Base-by-base conservation (phyloP, 2,329 filamentous ascomycete species). In the Pleoardoris graminearum region DNA sequence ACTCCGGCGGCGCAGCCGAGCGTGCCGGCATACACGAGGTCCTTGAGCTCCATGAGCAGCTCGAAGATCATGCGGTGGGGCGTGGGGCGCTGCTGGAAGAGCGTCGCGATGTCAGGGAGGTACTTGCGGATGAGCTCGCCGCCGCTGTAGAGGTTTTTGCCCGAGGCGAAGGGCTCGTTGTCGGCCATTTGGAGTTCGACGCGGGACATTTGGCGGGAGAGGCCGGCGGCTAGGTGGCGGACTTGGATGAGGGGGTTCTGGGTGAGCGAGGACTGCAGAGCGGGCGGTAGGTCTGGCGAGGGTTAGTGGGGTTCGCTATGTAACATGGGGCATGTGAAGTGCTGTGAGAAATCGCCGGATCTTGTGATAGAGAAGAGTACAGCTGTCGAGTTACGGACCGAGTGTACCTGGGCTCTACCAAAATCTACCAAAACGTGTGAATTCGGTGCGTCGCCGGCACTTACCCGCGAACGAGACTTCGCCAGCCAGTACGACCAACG, bases 11-110 rank as follows among this genome's bases (percentile, higher is more conserved):
- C 59, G 32, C 65, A 69, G 10, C 59, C 60, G 16, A 55, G 47
- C 62, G 68, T 68, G 7, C 61, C 67, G 39, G 59, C 39, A 30
- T 64, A 69, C 1, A 69, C 53, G 3, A 71, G 46, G 17, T 72
- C 69, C 41, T 72, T 72, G 10, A 70, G 45, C 33, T 72, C 69
- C 63, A 72, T 66, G 10, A 71, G 53, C 3, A 72, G 43, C 38
- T 72, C 69, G 35, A 71, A 70, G 23, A 69, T 69, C 65, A 72
- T 71, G 14, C 68, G 59, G 19, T 69, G 66, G 4, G 69, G 69
- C 17, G 66, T 52, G 0, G 67, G 69, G 5, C 53, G 55, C 35
- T 69, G 67, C 30, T 67, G 54, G 51, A 72, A 70, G 17, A 72
- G 69, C 10, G 59, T 58, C 35, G 65, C 58, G 44, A 71, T 71